phyloP scores from a whole-genome alignment of 495 filamentous ascomycete species.

The Tetracladium setigerum region DNA sequence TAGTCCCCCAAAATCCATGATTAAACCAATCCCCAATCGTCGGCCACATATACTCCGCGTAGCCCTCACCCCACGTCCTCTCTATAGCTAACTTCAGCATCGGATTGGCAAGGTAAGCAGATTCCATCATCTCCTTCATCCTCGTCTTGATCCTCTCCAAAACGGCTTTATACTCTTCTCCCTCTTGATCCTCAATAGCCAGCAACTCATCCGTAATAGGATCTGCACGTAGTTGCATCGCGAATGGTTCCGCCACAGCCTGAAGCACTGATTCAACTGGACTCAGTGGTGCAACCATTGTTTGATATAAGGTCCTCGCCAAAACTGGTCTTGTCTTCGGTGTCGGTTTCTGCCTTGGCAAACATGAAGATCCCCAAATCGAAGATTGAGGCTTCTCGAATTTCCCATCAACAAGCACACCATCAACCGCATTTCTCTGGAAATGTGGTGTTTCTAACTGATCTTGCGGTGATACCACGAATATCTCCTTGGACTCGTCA shows the following conservation, averaged over 20 bases:
- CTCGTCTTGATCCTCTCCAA: not conserved
- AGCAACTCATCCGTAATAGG: slow-evolving; percentile 1
- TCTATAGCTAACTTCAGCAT: not conserved
- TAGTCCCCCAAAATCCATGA: not conserved
- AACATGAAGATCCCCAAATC: no score
- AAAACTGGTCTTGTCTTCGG: not conserved
- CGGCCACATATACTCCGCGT: not conserved
- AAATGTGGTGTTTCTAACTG: no score
- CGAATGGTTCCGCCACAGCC: not conserved
- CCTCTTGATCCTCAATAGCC: not conserved
- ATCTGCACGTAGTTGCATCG: not conserved
- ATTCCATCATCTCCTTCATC: slow-evolving; percentile 5
- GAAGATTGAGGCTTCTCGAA: no score
- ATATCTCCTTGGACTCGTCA: not conserved
- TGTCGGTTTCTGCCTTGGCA: not conserved
- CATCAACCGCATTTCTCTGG: not conserved
- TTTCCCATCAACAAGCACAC: not conserved
- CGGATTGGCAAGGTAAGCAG: not conserved
- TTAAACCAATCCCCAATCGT: not conserved
- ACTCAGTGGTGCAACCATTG: not conserved
- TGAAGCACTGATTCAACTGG: not conserved
- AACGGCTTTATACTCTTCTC: slow-evolving; percentile 1
- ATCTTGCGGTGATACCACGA: not conserved
- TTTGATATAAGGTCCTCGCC: not conserved
- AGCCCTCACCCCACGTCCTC: not conserved